A percentile compares a stretch with the other conserved stretches of the same genome.
These are phyloP conservation scores for Dissophora globulifera DNA, from an alignment of 192 early-diverging fungal species.

Conservation along the genomic window DNA sequence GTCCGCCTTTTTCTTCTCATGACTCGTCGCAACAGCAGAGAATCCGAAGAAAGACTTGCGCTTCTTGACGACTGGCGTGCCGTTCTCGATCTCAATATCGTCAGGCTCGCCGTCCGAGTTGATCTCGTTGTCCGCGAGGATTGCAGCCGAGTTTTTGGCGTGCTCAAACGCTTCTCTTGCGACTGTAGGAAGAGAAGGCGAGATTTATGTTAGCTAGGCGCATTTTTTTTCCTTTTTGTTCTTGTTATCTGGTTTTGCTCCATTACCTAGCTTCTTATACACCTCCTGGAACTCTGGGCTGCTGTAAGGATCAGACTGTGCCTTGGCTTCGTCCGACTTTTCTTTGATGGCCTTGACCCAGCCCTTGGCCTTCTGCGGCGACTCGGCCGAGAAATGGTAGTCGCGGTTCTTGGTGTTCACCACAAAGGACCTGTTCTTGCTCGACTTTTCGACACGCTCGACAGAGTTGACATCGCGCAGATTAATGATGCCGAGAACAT, in stretches of 20 bases:
- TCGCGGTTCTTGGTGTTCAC: conserved; percentile 53
- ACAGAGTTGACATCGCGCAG: conserved; percentile 52
- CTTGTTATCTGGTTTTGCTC: not conserved
- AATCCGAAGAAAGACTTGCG: conserved; percentile 54
- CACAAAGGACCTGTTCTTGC: conserved; percentile 46
- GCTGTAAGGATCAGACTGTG: conserved; percentile 12
- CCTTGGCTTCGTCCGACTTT: conserved; percentile 45
- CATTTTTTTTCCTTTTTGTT: conserved; percentile 5
- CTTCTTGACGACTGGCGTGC: conserved; percentile 47
- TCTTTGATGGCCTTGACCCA: conserved; percentile 54
- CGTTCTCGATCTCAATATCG: conserved; percentile 47
- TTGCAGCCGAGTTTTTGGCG: conserved; percentile 35
- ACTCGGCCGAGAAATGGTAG: conserved; percentile 49
- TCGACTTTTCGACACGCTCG: conserved; percentile 42
- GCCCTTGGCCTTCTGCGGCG: conserved; percentile 41
- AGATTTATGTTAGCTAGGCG: too few relatives aligned
- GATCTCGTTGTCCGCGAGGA: conserved; percentile 42
- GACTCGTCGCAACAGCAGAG: conserved; percentile 42
- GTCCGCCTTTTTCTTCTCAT: conserved; percentile 46
- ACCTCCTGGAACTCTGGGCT: conserved; percentile 47
- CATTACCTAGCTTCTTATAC: conserved; percentile 53
- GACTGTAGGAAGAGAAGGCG: too few relatives aligned
- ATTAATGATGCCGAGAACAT: conserved; percentile 52
- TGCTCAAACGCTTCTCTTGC: conserved; percentile 49
- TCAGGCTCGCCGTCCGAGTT: conserved; percentile 51